Base-by-base conservation (phyloP, 257 asterid genomes). In the Ilex asprella region DNA sequence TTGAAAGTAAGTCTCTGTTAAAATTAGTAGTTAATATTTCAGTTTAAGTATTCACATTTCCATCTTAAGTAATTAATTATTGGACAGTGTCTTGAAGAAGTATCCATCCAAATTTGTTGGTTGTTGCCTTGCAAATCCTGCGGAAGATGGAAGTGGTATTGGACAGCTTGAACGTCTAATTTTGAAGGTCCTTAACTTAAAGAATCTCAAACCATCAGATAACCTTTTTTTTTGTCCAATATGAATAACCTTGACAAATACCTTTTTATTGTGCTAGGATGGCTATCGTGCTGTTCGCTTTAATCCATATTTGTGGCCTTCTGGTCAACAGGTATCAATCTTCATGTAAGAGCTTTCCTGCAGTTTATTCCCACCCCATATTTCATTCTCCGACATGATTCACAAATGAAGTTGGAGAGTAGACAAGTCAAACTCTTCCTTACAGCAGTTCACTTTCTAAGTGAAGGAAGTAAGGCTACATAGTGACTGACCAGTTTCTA, bases 41-140 rank as follows among this genome's bases (percentile, higher is more conserved):
- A 35, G 14, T 49, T 12, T 12, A 3, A 49, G 3, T 11, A 4
- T 49, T 11, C 10, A 60, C 57, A 32, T 61, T 41, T 62, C 64
- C 74, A 60, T 61, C 12, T 30, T 11, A 44, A 50, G 30, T 65
- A 50, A 44, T 8, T 7, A 30, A 56, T 58, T 15, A 32, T 56
- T 62, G 63, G 64, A 55, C 92, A 90, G 97, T 61, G 89, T 85
- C 39, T 68, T 90, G 78, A 85, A 76, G 82, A 77, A 79, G 64
- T 77, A 80, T 59, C 96, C 97, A 35, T 83, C 91, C 29, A 87
- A 82, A 60, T 90, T 87, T 30, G 71, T 83, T 51, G 97, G 97
- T 32, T 90, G 97, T 65, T 87, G 96, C 84, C 96, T 90, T 56
- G 96, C 97, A 2, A 90, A 90, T 81, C 95, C 97, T 57, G 86